phyloP scores from a whole-genome alignment of 805 yeast species.

The Yarrowia deformans region DNA sequence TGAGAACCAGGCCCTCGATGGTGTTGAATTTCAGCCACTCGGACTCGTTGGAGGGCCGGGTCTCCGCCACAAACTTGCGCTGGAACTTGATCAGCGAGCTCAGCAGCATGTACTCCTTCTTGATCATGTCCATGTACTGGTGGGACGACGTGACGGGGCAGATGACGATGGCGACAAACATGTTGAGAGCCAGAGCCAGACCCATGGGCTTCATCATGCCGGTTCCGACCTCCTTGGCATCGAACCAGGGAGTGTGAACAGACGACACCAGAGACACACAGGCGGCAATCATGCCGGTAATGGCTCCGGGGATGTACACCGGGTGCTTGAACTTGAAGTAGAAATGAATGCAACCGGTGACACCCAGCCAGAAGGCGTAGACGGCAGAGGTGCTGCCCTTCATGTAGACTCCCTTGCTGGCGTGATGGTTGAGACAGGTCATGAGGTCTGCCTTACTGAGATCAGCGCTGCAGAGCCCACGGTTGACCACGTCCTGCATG shows the following conservation, averaged over 20 bases:
- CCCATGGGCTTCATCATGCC: slow-evolving; percentile 46
- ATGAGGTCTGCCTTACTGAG: slow-evolving; percentile 12
- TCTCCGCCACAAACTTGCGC: slow-evolving; percentile 37
- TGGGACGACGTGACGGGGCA: slow-evolving; percentile 47
- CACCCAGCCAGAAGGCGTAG: slow-evolving; percentile 28
- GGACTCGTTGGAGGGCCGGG: slow-evolving; percentile 41
- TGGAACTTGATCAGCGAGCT: slow-evolving; percentile 33
- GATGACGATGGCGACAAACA: slow-evolving; percentile 44
- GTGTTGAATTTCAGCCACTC: slow-evolving; percentile 33
- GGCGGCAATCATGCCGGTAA: slow-evolving; percentile 44
- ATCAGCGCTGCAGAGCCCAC: slow-evolving; percentile 30
- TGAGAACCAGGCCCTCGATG: slow-evolving; percentile 29
- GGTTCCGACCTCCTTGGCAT: slow-evolving; percentile 44
- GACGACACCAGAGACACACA: slow-evolving; percentile 42
- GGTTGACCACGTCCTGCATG: slow-evolving; percentile 5
- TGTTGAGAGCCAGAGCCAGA: slow-evolving; percentile 44
- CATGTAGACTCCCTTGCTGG: slow-evolving; percentile 4
- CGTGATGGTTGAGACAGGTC: neutral
- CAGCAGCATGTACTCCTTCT: slow-evolving; percentile 42
- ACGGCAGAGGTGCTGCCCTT: neutral
- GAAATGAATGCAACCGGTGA: slow-evolving; percentile 24
- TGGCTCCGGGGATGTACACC: slow-evolving; percentile 44
- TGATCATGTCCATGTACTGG: slow-evolving; percentile 42
- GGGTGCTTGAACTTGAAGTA: slow-evolving; percentile 39
- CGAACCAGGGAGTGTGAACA: slow-evolving; percentile 44